Conservation (phyloP, 2,329 filamentous ascomycete genomes). For the Colletotrichum falcatum region DNA sequence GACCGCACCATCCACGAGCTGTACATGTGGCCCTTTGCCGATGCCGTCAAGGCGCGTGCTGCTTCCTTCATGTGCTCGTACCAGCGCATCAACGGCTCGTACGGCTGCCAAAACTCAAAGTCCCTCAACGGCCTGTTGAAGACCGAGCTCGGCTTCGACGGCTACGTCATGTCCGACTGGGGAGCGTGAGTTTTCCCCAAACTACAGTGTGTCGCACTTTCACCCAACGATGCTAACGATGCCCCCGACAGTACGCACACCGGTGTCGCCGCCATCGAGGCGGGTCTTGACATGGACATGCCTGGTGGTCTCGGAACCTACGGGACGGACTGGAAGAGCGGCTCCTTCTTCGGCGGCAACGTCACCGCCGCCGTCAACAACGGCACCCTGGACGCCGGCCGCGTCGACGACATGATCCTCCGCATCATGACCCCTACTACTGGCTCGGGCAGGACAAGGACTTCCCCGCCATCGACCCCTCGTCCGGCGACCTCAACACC, state of each 20-base stretch:
- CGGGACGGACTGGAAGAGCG: conserved; percentile 47
- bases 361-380: conserved; percentile 61
- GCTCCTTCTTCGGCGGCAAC: conserved; percentile 59
- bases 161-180: conserved; percentile 60
- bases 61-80: conserved; percentile 58
- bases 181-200: conserved; percentile 43
- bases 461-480: conserved; percentile 58
- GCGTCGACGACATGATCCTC: conserved; percentile 60
- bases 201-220: neutral
- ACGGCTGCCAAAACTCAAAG: conserved; percentile 63
- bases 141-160: conserved; percentile 62
- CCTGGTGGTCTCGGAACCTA: conserved; percentile 55
- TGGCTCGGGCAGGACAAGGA: conserved; percentile 61
- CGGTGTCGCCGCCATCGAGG: conserved; percentile 56
- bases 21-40: conserved; percentile 53
- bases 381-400: conserved; percentile 54
- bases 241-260: conserved; percentile 33
- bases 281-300: conserved; percentile 65
- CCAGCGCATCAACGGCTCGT: conserved; percentile 61
- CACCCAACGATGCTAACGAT: neutral
- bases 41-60: conserved; percentile 49
- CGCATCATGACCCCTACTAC: conserved; percentile 68
- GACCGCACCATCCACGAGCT: conserved; percentile 70
- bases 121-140: conserved; percentile 62
- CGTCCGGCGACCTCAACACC: conserved; percentile 60